Base-by-base conservation (phyloP, 139 green algal genomes). In the Chlorella ohadii region DNA sequence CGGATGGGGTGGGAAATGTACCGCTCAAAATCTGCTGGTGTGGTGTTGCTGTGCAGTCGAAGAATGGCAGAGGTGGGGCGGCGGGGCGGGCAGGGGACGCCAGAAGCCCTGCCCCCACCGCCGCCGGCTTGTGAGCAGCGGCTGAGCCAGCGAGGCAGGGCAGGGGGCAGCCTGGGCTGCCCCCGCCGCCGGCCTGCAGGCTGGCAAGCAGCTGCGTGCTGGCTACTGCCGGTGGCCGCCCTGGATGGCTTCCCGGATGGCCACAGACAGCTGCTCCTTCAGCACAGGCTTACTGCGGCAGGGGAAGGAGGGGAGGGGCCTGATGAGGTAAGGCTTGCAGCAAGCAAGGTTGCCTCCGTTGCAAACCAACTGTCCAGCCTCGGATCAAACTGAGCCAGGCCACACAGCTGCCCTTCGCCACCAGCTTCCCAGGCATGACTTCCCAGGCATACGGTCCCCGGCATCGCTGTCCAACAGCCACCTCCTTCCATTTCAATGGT, bases 241-340 rank as follows among this genome's bases (percentile, higher is more conserved):
- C 63, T 75, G 78, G 9, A 34, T 83, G 33, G 78, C 78, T 41
- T 83, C 78, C 17, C 78, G 78, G 41, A 83, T 83, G 85, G 87
- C 36, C 91, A 87, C 51, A 86, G 86, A 65, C 79, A 97, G 87
- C 65, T 89, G 85, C 57, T 93, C 93, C 67, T 92, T 92, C 7
- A 97, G 89, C 64, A 97, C 93, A 1, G 94, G 94, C 86, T 97
- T 98, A 78, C 79, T 92, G 76, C 98, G 84, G 67, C 95, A 97
- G 31, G 55, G 22, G 22, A 51, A 51, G 22, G 23, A 22, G 7
- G 17, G n/a, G 47, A 41, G 44, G 31, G 33, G 72, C 22, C 15
- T 31, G 19, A 3, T 11, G 51, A 80, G 31, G 19, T n/a, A 7
- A 65, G 51, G 41, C n/a, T n/a, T n/a, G n/a, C n/a, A n/a, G n/a